Percentiles rank a stretch among this genome's conserved stretches.
Conservation (phyloP, 2,329 filamentous ascomycete species). For the Penicillium sp. region DNA sequence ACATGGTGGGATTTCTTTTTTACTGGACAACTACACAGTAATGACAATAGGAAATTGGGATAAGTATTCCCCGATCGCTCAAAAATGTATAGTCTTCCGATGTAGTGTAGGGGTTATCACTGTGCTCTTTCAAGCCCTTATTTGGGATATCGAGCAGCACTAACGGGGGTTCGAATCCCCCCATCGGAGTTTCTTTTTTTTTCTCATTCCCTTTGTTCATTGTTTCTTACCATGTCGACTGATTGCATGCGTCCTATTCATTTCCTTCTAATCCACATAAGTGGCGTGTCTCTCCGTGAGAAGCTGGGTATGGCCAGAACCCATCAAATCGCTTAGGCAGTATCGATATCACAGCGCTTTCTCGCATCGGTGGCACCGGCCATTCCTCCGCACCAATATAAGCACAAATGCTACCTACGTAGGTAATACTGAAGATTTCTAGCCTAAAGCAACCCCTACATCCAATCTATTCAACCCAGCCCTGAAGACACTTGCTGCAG, state of each 20-base stretch:
- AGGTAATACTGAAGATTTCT: neutral
- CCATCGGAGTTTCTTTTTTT: constrained; percentile 3
- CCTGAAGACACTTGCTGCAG: neutral
- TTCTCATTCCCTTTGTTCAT: neutral
- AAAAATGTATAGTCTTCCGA: neutral
- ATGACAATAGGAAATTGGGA: neutral
- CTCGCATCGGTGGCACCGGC: too few relatives aligned
- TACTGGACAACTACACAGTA: too few relatives aligned
- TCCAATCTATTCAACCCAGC: neutral
- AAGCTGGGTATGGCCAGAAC: too few relatives aligned
- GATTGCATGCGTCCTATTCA: too few relatives aligned
- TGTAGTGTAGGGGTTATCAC: constrained; percentile 7
- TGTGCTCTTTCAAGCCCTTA: neutral
- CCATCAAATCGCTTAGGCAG: too few relatives aligned
- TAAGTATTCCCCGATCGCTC: too few relatives aligned
- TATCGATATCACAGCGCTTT: neutral
- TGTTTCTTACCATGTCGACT: too few relatives aligned
- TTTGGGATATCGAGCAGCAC: neutral
- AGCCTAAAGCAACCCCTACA: neutral
- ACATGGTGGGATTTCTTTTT: too few relatives aligned
- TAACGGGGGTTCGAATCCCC: constrained; percentile 6
- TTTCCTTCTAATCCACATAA: neutral
- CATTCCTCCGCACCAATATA: neutral
- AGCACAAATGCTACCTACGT: neutral
- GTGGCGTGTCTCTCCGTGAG: too few relatives aligned